A percentile compares a stretch with the other conserved stretches of the same genome.
Evolutionary conservation across 257 asterid genomes (phyloP).

Genomic region (Solanum boliviense): DNA sequence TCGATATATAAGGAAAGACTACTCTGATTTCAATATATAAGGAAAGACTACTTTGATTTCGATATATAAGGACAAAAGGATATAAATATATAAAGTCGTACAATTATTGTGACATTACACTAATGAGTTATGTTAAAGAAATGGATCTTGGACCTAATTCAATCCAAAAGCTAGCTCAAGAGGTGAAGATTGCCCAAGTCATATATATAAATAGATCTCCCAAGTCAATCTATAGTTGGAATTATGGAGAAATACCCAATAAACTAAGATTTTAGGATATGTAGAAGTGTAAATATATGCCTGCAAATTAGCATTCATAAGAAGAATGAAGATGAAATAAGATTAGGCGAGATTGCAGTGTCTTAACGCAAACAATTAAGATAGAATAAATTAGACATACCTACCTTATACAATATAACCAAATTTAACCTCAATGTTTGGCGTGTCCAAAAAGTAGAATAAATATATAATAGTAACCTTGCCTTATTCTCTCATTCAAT

Average conservation of each 20-base stretch:
- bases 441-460: background rate
- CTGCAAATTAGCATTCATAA: background rate
- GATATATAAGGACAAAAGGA: background rate
- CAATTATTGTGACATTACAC: background rate
- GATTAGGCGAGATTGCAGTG: background rate
- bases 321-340: background rate
- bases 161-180: background rate
- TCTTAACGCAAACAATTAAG: background rate
- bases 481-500: background rate
- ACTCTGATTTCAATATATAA: background rate
- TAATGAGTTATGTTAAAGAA: background rate
- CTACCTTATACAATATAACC: background rate
- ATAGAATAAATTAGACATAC: background rate
- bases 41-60: background rate
- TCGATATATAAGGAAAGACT: background rate
- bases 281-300: background rate
- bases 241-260: background rate
- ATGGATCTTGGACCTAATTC: background rate
- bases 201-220: background rate
- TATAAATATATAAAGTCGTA: background rate
- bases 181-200: background rate
- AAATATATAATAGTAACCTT: background rate
- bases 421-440: background rate
- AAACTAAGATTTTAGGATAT: background rate
- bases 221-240: background rate